phyloP scores from a whole-genome alignment of 345 rosid genomes.

The Syzygium aromaticum region DNA sequence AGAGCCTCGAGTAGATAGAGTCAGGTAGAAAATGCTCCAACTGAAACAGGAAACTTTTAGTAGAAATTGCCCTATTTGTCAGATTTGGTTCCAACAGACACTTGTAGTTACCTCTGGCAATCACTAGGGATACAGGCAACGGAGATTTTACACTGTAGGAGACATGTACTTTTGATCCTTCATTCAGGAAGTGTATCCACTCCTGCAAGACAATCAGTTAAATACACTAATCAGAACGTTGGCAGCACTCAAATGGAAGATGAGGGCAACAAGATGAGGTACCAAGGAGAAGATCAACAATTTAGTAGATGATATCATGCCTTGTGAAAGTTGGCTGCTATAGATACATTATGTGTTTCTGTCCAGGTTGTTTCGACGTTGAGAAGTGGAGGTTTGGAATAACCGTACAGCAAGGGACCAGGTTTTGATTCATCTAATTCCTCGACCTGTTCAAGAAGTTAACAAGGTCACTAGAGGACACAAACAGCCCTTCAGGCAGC shows the following conservation, averaged over 20 bases:
- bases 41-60: background rate
- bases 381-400: slow-evolving; percentile 27
- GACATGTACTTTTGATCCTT: slow-evolving; percentile 36
- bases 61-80: background rate
- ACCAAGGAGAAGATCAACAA: background rate
- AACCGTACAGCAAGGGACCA: slow-evolving; percentile 36
- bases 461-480: background rate
- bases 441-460: slow-evolving; percentile 23
- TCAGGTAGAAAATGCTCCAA: background rate
- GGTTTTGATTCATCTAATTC: slow-evolving; percentile 16
- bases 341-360: slow-evolving; percentile 19
- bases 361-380: slow-evolving; percentile 34
- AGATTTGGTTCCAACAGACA: background rate
- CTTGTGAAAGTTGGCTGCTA: slow-evolving; percentile 32
- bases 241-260: background rate
- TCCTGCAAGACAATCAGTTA: slow-evolving; percentile 23
- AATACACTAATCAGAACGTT: background rate
- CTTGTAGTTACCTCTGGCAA: slow-evolving; percentile 34
- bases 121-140: slow-evolving; percentile 37
- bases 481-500: background rate
- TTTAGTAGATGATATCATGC: slow-evolving; percentile 7
- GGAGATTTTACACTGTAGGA: slow-evolving; percentile 35
- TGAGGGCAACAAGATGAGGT: background rate
- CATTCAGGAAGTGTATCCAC: slow-evolving; percentile 46
- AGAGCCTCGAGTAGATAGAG: background rate